phyloP scores from a whole-genome alignment of 306 rosid genomes.

The Cercis canadensis region DNA sequence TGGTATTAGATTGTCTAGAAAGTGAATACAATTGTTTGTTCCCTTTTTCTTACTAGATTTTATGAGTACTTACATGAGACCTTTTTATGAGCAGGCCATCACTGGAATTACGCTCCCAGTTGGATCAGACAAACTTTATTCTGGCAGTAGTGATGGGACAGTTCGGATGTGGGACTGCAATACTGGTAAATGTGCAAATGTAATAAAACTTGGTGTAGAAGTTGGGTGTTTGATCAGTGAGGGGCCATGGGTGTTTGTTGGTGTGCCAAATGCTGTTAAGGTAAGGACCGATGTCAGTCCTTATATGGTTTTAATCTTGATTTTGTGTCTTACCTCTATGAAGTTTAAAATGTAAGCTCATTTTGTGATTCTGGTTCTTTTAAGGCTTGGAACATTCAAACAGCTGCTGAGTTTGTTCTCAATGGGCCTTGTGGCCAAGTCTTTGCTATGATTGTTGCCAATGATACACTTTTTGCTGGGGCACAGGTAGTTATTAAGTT shows the following conservation, averaged over 20 bases:
- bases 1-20: neutral
- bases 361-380: constrained; percentile 9
- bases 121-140: constrained; percentile 49
- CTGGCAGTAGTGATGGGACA: constrained; percentile 53
- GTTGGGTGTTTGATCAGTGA: constrained; percentile 48
- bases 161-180: constrained; percentile 57
- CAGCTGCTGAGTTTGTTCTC: constrained; percentile 34
- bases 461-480: constrained; percentile 48
- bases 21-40: neutral
- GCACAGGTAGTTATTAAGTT: constrained; percentile 44
- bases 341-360: constrained; percentile 16
- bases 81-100: constrained; percentile 35
- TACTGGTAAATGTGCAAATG: constrained; percentile 43
- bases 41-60: neutral
- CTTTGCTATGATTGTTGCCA: constrained; percentile 43
- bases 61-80: neutral
- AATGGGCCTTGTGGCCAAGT: constrained; percentile 51
- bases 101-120: constrained; percentile 51
- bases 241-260: constrained; percentile 60
- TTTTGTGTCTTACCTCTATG: neutral
- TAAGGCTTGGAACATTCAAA: constrained; percentile 58
- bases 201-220: constrained; percentile 39
- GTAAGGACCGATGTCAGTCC: constrained; percentile 21
- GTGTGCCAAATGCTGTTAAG: constrained; percentile 48
- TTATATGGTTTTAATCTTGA: neutral